Evolutionary conservation across 352 stramenopile genomes (phyloP).

Genomic region (Globisporangium orthogonon): DNA sequence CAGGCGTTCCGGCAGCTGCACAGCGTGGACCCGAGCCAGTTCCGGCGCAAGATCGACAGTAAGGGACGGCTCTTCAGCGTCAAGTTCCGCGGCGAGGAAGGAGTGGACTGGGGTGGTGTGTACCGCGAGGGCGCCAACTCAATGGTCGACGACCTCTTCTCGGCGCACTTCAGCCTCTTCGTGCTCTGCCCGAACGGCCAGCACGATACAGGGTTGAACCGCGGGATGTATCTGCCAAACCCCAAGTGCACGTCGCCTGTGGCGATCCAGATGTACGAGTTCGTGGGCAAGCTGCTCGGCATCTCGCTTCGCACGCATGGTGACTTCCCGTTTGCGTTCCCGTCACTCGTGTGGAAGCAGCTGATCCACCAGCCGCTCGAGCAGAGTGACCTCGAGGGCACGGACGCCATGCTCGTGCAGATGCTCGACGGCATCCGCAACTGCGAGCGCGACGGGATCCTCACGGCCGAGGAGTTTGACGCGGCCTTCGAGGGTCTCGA

Average conservation of each 20-base stretch:
- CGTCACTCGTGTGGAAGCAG: conserved; percentile 92
- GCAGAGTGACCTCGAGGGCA: conserved; percentile 79
- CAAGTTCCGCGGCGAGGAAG: conserved; percentile 87
- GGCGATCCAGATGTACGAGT: conserved; percentile 90
- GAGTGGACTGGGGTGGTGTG: conserved; percentile 86
- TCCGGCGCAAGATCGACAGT: conserved; percentile 87
- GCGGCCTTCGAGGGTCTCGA: conserved; percentile 73
- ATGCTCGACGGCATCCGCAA: conserved; percentile 85
- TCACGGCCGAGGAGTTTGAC: conserved; percentile 71
- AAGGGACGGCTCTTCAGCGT: conserved; percentile 85
- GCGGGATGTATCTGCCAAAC: conserved; percentile 86
- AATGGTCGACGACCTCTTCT: conserved; percentile 89
- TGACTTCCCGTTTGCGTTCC: conserved; percentile 90
- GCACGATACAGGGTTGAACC: conserved; percentile 81
- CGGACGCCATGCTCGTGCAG: conserved; percentile 87
- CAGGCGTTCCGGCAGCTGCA: conserved; percentile 91
- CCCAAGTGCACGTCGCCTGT: conserved; percentile 84
- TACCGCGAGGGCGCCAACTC: conserved; percentile 86
- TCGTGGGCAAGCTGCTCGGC: conserved; percentile 92
- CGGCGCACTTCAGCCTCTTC: conserved; percentile 78
- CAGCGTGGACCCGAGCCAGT: conserved; percentile 72
- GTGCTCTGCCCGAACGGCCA: conserved; percentile 83
- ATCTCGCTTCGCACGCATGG: conserved; percentile 91
- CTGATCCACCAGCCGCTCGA: conserved; percentile 78
- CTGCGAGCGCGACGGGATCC: conserved; percentile 80